These are phyloP conservation scores for Periconia macrospinosa DNA, from an alignment of 2,329 filamentous ascomycete genomes.

Conservation along the genomic window DNA sequence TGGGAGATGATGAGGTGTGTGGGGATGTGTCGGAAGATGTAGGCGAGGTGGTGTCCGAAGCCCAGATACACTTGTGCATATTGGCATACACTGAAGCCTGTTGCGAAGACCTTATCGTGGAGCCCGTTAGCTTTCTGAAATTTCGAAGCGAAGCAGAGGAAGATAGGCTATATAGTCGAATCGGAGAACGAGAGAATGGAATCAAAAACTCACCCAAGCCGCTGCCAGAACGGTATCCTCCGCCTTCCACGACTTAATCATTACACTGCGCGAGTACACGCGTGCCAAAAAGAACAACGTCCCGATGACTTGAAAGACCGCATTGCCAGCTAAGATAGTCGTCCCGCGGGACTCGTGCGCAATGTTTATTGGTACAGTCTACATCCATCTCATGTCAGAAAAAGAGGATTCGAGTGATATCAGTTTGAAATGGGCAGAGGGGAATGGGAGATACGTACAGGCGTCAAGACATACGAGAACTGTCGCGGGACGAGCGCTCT, in stretches of 20 bases:
- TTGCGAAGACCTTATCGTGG: slow-evolving; percentile 14
- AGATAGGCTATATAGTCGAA: too few relatives aligned
- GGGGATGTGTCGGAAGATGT: neutral
- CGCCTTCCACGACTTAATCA: slow-evolving; percentile 18
- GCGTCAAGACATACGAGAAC: neutral
- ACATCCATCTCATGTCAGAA: neutral
- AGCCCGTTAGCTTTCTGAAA: neutral
- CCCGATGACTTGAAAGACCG: slow-evolving; percentile 15
- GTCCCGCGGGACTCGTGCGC: slow-evolving; percentile 15
- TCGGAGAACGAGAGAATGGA: too few relatives aligned
- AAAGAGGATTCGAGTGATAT: neutral
- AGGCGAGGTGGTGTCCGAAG: slow-evolving; percentile 16
- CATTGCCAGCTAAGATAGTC: slow-evolving; percentile 21
- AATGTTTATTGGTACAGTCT: neutral
- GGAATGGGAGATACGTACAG: neutral
- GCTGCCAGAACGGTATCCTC: slow-evolving; percentile 19
- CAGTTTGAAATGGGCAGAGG: neutral
- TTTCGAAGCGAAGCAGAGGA: too few relatives aligned
- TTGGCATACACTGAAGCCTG: slow-evolving; percentile 22
- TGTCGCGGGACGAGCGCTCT: neutral
- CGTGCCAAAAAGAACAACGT: slow-evolving; percentile 20
- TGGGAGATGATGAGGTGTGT: slow-evolving; percentile 12
- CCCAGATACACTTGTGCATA: slow-evolving; percentile 22
- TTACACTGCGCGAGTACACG: slow-evolving; percentile 17
- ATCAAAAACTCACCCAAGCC: slow-evolving; percentile 18